A percentile compares a stretch with the other conserved stretches of the same genome.
phyloP scores from a whole-genome alignment of 352 stramenopile species.

The Elongisporangium undulatum region DNA sequence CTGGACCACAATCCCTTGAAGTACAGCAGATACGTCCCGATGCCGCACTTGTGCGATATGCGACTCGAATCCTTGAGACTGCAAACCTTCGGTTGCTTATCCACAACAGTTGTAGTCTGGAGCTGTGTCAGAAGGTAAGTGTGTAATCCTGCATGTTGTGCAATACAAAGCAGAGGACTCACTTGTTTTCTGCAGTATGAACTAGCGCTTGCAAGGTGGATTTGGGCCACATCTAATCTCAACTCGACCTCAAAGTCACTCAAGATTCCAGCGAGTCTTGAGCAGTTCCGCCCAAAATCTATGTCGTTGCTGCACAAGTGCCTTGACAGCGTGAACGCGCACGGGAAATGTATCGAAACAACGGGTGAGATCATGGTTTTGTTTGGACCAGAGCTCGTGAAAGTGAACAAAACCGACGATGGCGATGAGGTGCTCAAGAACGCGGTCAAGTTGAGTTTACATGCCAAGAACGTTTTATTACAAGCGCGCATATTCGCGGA shows the following conservation, averaged over 20 bases:
- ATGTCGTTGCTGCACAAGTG: conserved; percentile 41
- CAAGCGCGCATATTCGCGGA: conserved; percentile 54
- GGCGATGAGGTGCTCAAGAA: conserved; percentile 63
- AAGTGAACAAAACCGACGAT: conserved; percentile 24
- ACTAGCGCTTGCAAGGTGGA: conserved; percentile 61
- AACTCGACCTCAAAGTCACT: conserved; percentile 4
- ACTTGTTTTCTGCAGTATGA: conserved; percentile 41
- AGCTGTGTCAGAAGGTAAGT: conserved; percentile 53
- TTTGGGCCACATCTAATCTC: conserved; percentile 56
- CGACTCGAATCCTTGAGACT: conserved; percentile 33
- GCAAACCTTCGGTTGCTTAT: conserved; percentile 39
- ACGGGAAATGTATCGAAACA: conserved; percentile 32
- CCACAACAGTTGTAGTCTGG: conserved; percentile 38
- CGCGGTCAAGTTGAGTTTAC: conserved; percentile 39
- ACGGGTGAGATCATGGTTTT: conserved; percentile 69
- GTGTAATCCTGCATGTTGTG: background rate
- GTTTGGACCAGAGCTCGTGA: conserved; percentile 50
- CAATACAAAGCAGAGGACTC: background rate
- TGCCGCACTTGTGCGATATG: conserved; percentile 43
- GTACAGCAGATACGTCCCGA: conserved; percentile 51
- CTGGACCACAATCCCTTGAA: conserved; percentile 3
- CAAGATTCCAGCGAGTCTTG: conserved; percentile 26
- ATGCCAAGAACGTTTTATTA: conserved; percentile 71
- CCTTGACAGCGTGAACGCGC: conserved; percentile 32
- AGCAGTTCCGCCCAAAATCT: conserved; percentile 37